A percentile compares a stretch with the other conserved stretches of the same genome.
Conservation (phyloP, 345 rosid genomes). For the Acer negundo region DNA sequence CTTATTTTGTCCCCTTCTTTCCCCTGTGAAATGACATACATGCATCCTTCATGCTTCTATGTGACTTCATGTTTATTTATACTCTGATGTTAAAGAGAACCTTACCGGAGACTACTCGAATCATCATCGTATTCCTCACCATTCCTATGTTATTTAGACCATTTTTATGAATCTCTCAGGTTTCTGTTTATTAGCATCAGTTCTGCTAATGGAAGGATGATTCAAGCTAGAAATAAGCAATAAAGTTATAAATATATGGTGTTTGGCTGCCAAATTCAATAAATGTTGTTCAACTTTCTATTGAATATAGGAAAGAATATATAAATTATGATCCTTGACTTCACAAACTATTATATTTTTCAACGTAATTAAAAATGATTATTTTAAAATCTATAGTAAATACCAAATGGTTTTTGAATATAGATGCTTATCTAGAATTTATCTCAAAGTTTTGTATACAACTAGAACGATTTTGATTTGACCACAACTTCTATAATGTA, state of each 20-base stretch:
- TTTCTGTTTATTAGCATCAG: background rate
- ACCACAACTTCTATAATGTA: background rate
- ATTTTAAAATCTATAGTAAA: too few species aligned
- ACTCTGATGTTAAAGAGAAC: background rate
- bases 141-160: background rate
- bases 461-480: background rate
- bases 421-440: background rate
- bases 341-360: too few species aligned
- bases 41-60: background rate
- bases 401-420: background rate
- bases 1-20: slow-evolving; percentile 2
- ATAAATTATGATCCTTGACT: too few species aligned
- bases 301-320: too few species aligned
- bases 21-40: slow-evolving; percentile 9
- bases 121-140: background rate
- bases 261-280: too few species aligned
- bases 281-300: too few species aligned
- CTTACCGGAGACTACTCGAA: background rate
- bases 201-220: too few species aligned
- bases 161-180: background rate
- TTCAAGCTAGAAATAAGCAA: too few species aligned
- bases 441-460: background rate
- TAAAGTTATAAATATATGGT: too few species aligned
- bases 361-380: too few species aligned
- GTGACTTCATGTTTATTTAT: slow-evolving; percentile 5